Base-by-base conservation (phyloP, 805 yeast species). In the Nematodospora valgi region DNA sequence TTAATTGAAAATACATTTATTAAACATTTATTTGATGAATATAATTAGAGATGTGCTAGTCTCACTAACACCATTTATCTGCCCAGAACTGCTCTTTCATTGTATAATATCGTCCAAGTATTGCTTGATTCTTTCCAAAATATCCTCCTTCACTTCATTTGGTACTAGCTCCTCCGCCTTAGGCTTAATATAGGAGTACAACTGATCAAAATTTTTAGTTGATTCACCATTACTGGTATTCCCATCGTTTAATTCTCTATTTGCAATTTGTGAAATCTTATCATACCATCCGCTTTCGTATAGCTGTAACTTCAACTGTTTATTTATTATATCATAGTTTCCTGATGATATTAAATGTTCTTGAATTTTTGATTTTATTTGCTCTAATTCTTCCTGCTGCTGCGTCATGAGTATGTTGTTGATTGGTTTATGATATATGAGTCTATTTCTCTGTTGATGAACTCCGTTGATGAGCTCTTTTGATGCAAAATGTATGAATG, bases 261-360 rank as follows among this genome's bases (percentile, higher is more conserved):
- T 56, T 3, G 94, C 83, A 27, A 82, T 46, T 25, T 70, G 72
- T 30, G 76, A 69, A 18, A 89, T 79, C 36, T 80, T 71, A 47
- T 86, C 95, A 41, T 76, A 78, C 97, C 97, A 89, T 5, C 96
- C 96, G 1, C 82, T 72, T 51, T 84, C 83, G 34, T 78, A 72
- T 8, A 89, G 70, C 49, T 75, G 76, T 37, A 80, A 70, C 46
- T 78, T 77, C 39, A 89, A 61, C 31, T 72, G 67, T 34, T 74
- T 72, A 32, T 82, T 79, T 37, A 86, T 82, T 69, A 72, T 70
- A 41, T 84, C 91, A 57, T 87, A 87, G 58, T 82, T 84, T 0
- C 96, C 96, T 19, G 86, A 74, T 20, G 80, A 72, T 3, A 86
- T 77, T 24, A 87, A 70, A 48, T 78, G 79, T 39, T 76, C 76